Conservation (phyloP, 2,329 filamentous ascomycete species). For the Penicillium sp. region DNA sequence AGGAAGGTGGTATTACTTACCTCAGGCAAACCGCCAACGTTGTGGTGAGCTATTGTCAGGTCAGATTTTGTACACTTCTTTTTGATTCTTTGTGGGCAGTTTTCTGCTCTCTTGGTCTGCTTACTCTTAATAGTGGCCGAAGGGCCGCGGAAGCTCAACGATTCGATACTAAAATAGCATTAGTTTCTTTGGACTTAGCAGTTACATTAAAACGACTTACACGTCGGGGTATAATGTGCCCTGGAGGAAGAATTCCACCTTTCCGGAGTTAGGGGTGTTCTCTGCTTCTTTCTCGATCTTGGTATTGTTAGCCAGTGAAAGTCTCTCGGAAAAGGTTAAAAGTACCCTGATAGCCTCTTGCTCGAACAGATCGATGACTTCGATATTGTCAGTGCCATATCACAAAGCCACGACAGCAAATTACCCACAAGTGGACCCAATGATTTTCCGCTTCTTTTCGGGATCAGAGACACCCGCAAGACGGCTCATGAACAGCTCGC, state of each 20-base stretch:
- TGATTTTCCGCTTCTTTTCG: conserved; percentile 88
- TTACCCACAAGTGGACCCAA: conserved; percentile 53
- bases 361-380: conserved; percentile 83
- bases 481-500: conserved; percentile 71
- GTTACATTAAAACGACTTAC: conserved; percentile 1
- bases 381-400: conserved; percentile 33
- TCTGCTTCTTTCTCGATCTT: conserved; percentile 24
- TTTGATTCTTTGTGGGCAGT: neutral
- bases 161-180: conserved; percentile 53
- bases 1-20: neutral
- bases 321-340: neutral
- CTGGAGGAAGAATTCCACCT: conserved; percentile 83
- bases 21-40: neutral
- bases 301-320: conserved; percentile 7
- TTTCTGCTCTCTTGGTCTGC: conserved; percentile 43
- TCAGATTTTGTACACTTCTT: neutral
- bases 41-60: neutral
- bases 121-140: conserved; percentile 72
- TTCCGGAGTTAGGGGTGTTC: conserved; percentile 46
- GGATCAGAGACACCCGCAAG: conserved; percentile 76
- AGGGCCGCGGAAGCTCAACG: conserved; percentile 71
- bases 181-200: neutral
- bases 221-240: conserved; percentile 79
- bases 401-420: neutral
- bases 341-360: conserved; percentile 54